A percentile compares a stretch with the other conserved stretches of the same genome.
phyloP scores from a whole-genome alignment of 1,284 basidiomycete species.

The Jaminaea rosea region DNA sequence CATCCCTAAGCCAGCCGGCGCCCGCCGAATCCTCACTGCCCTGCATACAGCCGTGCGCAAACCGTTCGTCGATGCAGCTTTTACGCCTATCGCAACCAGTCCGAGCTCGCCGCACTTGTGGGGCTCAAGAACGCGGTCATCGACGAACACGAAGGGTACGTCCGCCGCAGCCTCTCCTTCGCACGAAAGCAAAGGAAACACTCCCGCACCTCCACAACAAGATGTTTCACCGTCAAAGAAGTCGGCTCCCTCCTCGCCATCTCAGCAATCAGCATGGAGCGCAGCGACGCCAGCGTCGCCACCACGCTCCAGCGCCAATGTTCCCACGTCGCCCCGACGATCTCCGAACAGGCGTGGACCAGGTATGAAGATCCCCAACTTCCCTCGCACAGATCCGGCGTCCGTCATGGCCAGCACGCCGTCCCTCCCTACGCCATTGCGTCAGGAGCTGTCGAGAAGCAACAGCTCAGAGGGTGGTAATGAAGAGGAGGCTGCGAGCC shows the following conservation, averaged over 20 bases:
- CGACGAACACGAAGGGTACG: too few relatives aligned
- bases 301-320: not conserved
- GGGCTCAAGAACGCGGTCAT: too few relatives aligned
- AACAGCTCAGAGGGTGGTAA: not conserved
- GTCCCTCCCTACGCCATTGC: too few relatives aligned
- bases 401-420: not conserved
- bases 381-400: not conserved
- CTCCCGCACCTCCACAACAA: too few relatives aligned
- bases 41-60: slow-evolving; percentile 25
- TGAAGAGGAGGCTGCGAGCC: too few relatives aligned
- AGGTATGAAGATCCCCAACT: not conserved
- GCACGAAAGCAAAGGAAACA: not conserved
- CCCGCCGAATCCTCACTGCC: slow-evolving; percentile 23
- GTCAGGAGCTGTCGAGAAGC: not conserved
- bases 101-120: slow-evolving; percentile 51
- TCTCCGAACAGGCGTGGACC: not conserved
- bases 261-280: too few relatives aligned
- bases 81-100: slow-evolving; percentile 78
- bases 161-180: too few relatives aligned
- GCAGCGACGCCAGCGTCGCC: not conserved
- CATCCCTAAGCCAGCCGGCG: slow-evolving; percentile 26
- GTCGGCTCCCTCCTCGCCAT: not conserved
- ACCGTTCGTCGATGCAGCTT: slow-evolving; percentile 75
- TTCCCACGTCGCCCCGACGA: not conserved
- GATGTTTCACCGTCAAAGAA: too few relatives aligned